These are phyloP conservation scores for Paulownia fortunei DNA, from an alignment of 257 asterid species.

Conservation along the genomic window DNA sequence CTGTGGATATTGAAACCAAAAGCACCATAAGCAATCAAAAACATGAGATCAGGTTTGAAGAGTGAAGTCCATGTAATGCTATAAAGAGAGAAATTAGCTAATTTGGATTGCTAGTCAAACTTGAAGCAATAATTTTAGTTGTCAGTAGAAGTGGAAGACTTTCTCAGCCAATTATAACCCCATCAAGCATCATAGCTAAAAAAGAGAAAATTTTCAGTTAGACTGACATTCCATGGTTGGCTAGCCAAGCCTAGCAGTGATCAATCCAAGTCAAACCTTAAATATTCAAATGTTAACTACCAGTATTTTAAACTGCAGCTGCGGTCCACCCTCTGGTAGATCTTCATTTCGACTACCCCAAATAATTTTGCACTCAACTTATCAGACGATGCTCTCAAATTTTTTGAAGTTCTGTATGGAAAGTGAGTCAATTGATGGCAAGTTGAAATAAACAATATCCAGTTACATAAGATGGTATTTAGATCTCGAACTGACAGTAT, in stretches of 20 bases:
- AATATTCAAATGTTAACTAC: not conserved
- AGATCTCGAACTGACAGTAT: not conserved
- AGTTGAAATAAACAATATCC: not conserved
- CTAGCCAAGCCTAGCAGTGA: not conserved
- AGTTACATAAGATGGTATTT: not conserved
- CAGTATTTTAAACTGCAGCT: not conserved
- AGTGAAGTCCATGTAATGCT: slow-evolving; percentile 3
- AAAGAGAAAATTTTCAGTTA: not conserved
- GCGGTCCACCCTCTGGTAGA: not conserved
- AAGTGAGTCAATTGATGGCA: not conserved
- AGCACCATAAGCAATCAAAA: slow-evolving; percentile 27
- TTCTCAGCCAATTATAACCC: not conserved
- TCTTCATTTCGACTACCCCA: not conserved
- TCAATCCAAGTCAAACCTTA: not conserved
- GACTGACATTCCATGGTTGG: not conserved
- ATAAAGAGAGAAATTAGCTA: not conserved
- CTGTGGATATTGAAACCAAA: slow-evolving; percentile 46
- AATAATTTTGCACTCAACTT: no score
- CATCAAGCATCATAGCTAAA: not conserved
- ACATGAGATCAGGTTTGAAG: slow-evolving; percentile 6
- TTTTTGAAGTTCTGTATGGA: not conserved
- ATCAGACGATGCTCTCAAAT: not conserved
- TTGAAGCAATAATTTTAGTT: not conserved
- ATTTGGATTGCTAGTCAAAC: not conserved
- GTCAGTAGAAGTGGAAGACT: not conserved